Evolutionary conservation across 495 filamentous ascomycete genomes (phyloP), one percentile per base, ranked within the genome.

Genomic region (Penicillium flavigenum): DNA sequence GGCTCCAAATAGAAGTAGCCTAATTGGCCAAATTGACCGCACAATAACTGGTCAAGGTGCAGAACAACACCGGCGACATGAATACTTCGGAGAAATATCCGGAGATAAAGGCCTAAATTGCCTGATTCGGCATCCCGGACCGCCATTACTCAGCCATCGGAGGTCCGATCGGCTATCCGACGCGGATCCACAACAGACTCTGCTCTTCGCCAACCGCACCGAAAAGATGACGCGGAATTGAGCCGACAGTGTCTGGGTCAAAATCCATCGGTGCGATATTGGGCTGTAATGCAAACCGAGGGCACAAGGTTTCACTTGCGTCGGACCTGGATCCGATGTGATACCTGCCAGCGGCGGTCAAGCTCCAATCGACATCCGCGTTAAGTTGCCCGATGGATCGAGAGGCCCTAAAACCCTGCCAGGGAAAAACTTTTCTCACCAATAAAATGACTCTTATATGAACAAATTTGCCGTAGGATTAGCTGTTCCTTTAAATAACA

Each of bases 101-200:
- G 46, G 46, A 42, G 31, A 39, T 27, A n/a, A 20, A 17, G 20
- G 22, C 14, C 22, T 17, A 14, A 39, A 16, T 46, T 34, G 0
- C 51, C 31, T 1, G 14, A 46, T 46, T 45, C 19, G 51, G 51
- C n/a, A 41, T 29, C 14, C 7, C 16, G 12, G 22, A 17, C 24
- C 24, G 24, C 45, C 57, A 29, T 19, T 4, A 20, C 31, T 53
- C 14, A 47, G 27, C 22, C 1, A 31, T 49, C 64, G 64, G 62
- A 48, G 4, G 22, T 60, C 59, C 67, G 58, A 63, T 63, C 67
- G 67, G 67, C 50, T 16, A 44, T 70, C 66, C 63, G 66, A 69
- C 29, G 47, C 46, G 53, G 60, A 45, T 60, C 66, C 66, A 64
- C 66, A 24, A 17, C 24, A 34, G 6, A 11, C 16, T 31, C 16